Conservation (phyloP, 257 asterid species). For the Scutellaria galericulata region DNA sequence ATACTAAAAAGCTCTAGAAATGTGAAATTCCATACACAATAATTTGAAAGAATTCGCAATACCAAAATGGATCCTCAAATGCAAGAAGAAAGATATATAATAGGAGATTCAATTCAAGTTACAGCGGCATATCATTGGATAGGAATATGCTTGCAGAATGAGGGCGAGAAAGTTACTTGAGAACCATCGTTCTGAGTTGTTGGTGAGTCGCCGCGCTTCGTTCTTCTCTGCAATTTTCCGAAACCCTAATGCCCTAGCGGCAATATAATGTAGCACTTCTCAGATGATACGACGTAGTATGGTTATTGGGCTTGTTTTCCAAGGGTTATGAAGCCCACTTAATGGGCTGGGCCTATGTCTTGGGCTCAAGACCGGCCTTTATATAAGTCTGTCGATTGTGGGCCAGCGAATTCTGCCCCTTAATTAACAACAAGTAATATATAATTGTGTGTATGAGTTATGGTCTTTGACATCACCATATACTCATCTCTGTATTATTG, state of each 20-base stretch:
- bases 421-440: too few relatives aligned
- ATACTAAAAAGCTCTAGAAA: neutral
- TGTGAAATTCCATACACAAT: neutral
- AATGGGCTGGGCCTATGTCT: neutral
- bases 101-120: neutral
- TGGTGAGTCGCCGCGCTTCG: slow-evolving; percentile 25
- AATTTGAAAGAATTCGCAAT: neutral
- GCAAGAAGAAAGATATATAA: neutral
- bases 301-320: neutral
- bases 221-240: slow-evolving; percentile 3
- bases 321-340: slow-evolving; percentile 11
- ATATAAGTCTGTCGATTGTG: too few relatives aligned
- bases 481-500: too few relatives aligned
- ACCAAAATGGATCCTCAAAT: neutral
- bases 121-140: neutral
- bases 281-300: neutral
- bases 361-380: neutral
- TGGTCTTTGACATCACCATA: too few relatives aligned
- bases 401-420: too few relatives aligned
- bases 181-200: slow-evolving; percentile 44
- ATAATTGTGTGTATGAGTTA: too few relatives aligned
- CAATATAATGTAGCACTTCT: slow-evolving; percentile 3
- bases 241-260: slow-evolving; percentile 40
- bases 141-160: neutral
- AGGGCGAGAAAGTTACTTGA: slow-evolving; percentile 43